phyloP scores from a whole-genome alignment of 768 basidiomycete species.

The Postia placenta region DNA sequence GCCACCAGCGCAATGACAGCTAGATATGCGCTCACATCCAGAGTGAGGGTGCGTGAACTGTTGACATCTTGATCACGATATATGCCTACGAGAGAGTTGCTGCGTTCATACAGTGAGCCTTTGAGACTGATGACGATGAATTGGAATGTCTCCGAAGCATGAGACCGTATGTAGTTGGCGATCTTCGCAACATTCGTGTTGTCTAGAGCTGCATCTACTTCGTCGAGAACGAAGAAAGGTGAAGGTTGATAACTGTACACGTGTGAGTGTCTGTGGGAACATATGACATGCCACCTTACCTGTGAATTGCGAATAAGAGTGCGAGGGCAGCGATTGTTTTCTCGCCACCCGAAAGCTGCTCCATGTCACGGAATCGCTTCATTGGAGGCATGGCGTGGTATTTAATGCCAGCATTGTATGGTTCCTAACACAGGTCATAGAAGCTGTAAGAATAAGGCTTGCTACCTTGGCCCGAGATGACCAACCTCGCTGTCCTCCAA shows the following conservation, averaged over 20 bases:
- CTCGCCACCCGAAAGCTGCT: constrained; percentile 95
- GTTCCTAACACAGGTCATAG: constrained; percentile 48
- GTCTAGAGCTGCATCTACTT: constrained; percentile 96
- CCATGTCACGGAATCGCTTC: constrained; percentile 99
- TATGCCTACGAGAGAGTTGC: constrained; percentile 87
- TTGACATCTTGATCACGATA: constrained; percentile 93
- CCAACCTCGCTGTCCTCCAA: constrained; percentile 92
- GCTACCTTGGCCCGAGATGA: background rate
- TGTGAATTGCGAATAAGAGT: constrained; percentile 93
- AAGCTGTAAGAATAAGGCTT: background rate
- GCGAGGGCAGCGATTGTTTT: constrained; percentile 99
- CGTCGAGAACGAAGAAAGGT: constrained; percentile 98
- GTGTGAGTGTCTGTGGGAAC: background rate
- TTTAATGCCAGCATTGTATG: constrained; percentile 86
- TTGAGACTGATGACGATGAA: constrained; percentile 98
- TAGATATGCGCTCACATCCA: constrained; percentile 59
- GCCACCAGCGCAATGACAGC: background rate
- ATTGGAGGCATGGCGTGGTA: constrained; percentile 99
- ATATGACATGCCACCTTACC: constrained; percentile 34
- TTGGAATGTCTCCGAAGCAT: constrained; percentile 83
- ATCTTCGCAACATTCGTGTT: constrained; percentile 98
- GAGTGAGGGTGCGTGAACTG: constrained; percentile 84
- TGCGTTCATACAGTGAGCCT: constrained; percentile 85
- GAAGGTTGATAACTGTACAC: constrained; percentile 81
- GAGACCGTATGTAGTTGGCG: constrained; percentile 85